A percentile compares a stretch with the other conserved stretches of the same genome.
phyloP scores from a whole-genome alignment of 2,329 filamentous ascomycete species.

The Botrytis byssoidea region DNA sequence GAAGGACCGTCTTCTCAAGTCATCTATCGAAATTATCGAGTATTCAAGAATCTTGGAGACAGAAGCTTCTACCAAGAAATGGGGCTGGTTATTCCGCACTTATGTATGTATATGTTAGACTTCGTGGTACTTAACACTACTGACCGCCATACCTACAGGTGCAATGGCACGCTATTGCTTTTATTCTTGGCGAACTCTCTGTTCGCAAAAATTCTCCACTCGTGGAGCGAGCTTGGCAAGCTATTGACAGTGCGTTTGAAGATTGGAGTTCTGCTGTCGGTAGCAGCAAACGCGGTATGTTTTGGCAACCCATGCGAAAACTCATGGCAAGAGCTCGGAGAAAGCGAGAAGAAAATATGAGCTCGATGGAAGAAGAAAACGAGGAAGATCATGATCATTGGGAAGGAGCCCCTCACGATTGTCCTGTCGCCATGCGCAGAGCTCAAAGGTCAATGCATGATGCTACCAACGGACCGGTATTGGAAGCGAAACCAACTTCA shows the following conservation, averaged over 20 bases:
- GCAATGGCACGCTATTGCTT: constrained; percentile 48
- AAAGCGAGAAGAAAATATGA: constrained; percentile 51
- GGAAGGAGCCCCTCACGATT: constrained; percentile 21
- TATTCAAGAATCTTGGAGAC: constrained; percentile 43
- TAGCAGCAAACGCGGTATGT: constrained; percentile 50
- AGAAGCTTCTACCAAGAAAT: constrained; percentile 42
- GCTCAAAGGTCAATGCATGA: not conserved
- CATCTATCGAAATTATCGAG: constrained; percentile 44
- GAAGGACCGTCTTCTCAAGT: constrained; percentile 41
- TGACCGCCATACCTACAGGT: constrained; percentile 20
- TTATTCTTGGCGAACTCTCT: constrained; percentile 43
- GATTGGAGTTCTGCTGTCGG: constrained; percentile 30
- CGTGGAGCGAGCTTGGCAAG: constrained; percentile 44
- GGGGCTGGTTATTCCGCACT: constrained; percentile 43
- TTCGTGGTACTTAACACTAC: not conserved
- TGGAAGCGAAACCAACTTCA: not conserved
- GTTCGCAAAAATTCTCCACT: constrained; percentile 40
- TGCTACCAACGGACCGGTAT: not conserved
- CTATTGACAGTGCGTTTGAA: constrained; percentile 39
- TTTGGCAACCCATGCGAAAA: constrained; percentile 63
- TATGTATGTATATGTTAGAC: constrained; percentile 33
- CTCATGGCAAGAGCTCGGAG: constrained; percentile 58
- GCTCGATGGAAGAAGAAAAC: constrained; percentile 26
- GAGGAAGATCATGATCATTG: constrained; percentile 3
- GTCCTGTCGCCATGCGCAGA: constrained; percentile 4